phyloP scores from a whole-genome alignment of 2,329 filamentous ascomycete genomes.

The Pestalotiopsis sp. region DNA sequence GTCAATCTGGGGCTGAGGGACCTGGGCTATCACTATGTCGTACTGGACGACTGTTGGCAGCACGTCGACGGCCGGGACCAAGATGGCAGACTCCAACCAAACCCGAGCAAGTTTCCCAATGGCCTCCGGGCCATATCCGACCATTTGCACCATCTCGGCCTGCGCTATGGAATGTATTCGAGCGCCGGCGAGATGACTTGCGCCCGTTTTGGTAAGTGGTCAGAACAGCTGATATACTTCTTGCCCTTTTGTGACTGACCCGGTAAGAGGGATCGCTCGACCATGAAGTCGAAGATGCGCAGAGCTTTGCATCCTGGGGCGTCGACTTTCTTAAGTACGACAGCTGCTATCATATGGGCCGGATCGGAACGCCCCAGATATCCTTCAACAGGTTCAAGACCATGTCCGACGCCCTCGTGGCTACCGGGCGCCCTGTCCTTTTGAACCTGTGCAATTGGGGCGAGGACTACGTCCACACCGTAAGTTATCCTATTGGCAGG shows the following conservation, averaged over 20 bases:
- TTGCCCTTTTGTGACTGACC: background rate
- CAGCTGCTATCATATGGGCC: constrained; percentile 42
- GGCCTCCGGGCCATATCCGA: constrained; percentile 38
- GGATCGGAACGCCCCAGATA: constrained; percentile 27
- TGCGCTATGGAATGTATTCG: constrained; percentile 42
- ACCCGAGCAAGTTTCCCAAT: constrained; percentile 35
- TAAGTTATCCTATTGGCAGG: background rate
- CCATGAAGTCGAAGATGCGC: constrained; percentile 54
- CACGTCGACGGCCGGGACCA: constrained; percentile 2
- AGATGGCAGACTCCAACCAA: constrained; percentile 3
- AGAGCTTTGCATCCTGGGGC: constrained; percentile 54
- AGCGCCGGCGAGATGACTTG: constrained; percentile 51
- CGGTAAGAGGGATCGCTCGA: constrained; percentile 46
- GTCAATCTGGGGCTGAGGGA: constrained; percentile 18
- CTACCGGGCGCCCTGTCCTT: constrained; percentile 33
- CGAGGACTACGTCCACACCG: constrained; percentile 21
- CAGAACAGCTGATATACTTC: background rate
- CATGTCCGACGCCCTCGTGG: constrained; percentile 36
- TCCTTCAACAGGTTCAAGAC: constrained; percentile 31
- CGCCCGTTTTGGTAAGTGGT: constrained; percentile 43
- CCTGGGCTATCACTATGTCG: constrained; percentile 21
- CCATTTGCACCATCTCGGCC: constrained; percentile 35
- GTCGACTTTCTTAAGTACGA: constrained; percentile 58
- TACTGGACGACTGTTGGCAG: constrained; percentile 22
- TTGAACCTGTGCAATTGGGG: constrained; percentile 40